Conservation (phyloP, 2,329 filamentous ascomycete genomes). For the Raffaelea ambrosiae region DNA sequence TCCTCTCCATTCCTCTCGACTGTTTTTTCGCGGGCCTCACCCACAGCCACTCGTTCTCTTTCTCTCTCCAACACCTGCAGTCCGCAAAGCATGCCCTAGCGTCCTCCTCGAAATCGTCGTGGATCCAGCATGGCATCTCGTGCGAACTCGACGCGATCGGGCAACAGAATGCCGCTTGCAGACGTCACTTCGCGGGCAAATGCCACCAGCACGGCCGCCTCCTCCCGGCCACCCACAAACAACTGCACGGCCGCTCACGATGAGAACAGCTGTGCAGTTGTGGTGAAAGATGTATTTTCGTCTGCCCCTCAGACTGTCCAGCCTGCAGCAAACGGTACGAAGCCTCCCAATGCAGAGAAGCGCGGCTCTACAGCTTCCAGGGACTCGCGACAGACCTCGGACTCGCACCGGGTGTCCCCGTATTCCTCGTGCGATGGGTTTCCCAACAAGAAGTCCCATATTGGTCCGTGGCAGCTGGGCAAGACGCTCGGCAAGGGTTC, state of each 20-base stretch:
- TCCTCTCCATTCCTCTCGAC: neutral
- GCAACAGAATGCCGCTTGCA: conserved; percentile 19
- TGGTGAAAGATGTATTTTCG: neutral
- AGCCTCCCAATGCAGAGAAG: conserved; percentile 3
- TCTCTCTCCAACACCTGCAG: neutral
- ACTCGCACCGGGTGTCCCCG: conserved; percentile 29
- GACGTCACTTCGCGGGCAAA: conserved; percentile 21
- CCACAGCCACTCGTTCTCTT: neutral
- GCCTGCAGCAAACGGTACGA: neutral
- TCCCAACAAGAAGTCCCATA: conserved; percentile 53
- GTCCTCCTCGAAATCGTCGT: neutral
- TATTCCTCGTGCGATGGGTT: conserved; percentile 21
- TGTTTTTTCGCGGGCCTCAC: neutral
- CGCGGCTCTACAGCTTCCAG: conserved; percentile 25
- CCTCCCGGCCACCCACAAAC: neutral
- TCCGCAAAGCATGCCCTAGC: conserved; percentile 6
- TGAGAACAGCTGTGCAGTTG: neutral
- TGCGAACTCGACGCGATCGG: conserved; percentile 9
- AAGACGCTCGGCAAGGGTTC: conserved; percentile 84
- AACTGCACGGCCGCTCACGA: neutral
- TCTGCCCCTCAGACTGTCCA: neutral
- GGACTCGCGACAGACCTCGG: conserved; percentile 17
- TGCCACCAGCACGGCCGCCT: conserved; percentile 10
- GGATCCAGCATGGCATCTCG: conserved; percentile 16
- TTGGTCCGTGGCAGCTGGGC: conserved; percentile 91